Base-by-base conservation (phyloP, 495 filamentous ascomycete genomes). In the Entonaema liquescens region DNA sequence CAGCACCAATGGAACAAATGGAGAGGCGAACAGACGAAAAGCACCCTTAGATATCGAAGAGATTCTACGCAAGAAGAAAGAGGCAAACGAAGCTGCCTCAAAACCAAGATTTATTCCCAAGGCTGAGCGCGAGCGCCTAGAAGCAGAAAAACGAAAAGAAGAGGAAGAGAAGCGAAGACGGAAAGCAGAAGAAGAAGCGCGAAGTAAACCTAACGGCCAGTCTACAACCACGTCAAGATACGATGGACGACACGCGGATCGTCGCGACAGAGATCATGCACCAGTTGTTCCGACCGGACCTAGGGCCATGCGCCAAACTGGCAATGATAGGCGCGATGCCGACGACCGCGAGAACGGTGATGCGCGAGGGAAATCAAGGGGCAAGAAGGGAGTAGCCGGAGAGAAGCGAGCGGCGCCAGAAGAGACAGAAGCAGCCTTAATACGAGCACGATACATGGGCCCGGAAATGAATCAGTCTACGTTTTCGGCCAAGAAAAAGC, bases 401-500 rank as follows among this genome's bases (percentile, higher is more conserved):
- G 84, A 86, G 44, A 91, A 91, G 73, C 85, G 88, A 62, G 78
- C 82, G 23, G 84, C 87, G 56, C 70, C 75, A 6, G 93, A 94
- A 64, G 90, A 93, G 54, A 86, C 89, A 12, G 92, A 95, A 78
- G 91, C 92, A 25, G 88, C 89, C 17, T 83, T 96, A 66, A 89
- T 94, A 53, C 86, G 92, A 62, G 89, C 93, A 52, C 84, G 91
- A 54, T 99, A 99, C 74, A 97, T 99, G 93, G 95, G 95, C 6
- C 90, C 91, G 11, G 93, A 97, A 54, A 88, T 91, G 67, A 92
- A 93, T 66, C 90, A 89, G 53, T 96, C 92, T 2, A 97, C 89
- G 29, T 97, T 97, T 76, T 96, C 93, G 0, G 93, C 93, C 8
- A 96, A 97, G 85, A 98, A 98, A 86, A 99, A 98, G 83, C 87